Evolutionary conservation across 139 green algal genomes (phyloP), one percentile per base, ranked within the genome.

Genomic region (Coelastrella sp.): DNA sequence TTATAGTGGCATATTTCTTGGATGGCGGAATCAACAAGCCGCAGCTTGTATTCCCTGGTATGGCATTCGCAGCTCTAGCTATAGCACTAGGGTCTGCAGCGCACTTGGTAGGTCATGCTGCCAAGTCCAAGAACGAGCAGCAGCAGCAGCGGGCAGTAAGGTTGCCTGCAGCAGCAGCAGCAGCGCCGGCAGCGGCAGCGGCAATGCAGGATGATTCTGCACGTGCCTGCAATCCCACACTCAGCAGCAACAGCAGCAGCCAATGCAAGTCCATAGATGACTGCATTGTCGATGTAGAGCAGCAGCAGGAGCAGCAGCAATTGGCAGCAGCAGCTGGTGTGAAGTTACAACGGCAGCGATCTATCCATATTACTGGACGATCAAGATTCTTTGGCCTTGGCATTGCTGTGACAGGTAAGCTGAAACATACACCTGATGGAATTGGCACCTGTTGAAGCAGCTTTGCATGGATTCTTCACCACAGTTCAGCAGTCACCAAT

Each of bases 1-100:
- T 76, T 30, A 48, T 80, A 2, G 35, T 88, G 43, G 81, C 89
- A 60, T 91, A 80, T 71, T 89, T 88, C 32, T 30, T 90, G 66
- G 86, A 92, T 72, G 88, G 66, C 34, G 85, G 88, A 38, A 91
- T 91, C 68, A 91, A 91, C 85, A 75, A 53, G 19, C 67, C 81
- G 38, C 57, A 82, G 37, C 77, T 91, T 17, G 67, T 91, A 30
- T 91, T 91, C 38, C 85, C 88, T 5, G 88, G 88, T 9, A 83
- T 89, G 59, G 75, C 63, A 9, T 86, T 60, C 40, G 73, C 83
- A 34, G 62, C 69, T 38, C 17, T 74, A 27, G 69, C 81, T 34
- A 72, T 81, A 34, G 68, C n/a, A 21, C 4, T 73, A 41, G 66
- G 75, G 19, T 66, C 84, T 4, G 63, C 76, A 21, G 64, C 64